A percentile compares a stretch with the other conserved stretches of the same genome.
Conservation (phyloP, 371 early-diverging fungal genomes). For the Mortierella sp. region DNA sequence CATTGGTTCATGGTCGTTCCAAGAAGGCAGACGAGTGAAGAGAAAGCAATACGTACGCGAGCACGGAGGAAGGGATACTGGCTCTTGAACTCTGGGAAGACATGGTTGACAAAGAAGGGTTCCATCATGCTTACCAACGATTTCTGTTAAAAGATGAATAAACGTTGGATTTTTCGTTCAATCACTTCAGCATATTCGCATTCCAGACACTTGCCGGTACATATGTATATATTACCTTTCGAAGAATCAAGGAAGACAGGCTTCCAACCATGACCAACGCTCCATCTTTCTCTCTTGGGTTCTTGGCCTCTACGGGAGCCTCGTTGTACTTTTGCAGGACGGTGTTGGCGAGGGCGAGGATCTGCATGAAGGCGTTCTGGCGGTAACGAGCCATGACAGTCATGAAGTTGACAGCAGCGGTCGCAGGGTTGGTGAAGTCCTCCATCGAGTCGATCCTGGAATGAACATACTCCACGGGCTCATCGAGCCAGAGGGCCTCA, state of each 20-base stretch:
- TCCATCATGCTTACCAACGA: slow-evolving; percentile 69
- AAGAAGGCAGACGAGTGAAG: background rate
- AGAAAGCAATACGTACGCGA: slow-evolving; percentile 58
- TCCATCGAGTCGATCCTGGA: slow-evolving; percentile 77
- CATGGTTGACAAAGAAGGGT: slow-evolving; percentile 81
- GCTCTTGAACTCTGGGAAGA: slow-evolving; percentile 92
- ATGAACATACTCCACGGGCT: slow-evolving; percentile 92
- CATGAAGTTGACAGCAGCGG: slow-evolving; percentile 79
- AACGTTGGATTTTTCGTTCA: slow-evolving; percentile 20
- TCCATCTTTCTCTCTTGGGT: slow-evolving; percentile 89
- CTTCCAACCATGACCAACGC: slow-evolving; percentile 86
- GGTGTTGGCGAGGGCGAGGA: slow-evolving; percentile 79
- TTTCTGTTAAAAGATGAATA: slow-evolving; percentile 22
- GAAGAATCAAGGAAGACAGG: slow-evolving; percentile 69
- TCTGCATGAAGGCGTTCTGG: slow-evolving; percentile 78
- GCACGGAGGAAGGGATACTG: slow-evolving; percentile 86
- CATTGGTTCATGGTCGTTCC: background rate
- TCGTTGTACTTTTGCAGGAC: slow-evolving; percentile 72
- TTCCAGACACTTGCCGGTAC: slow-evolving; percentile 61
- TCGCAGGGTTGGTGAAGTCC: slow-evolving; percentile 79
- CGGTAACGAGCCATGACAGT: slow-evolving; percentile 81
- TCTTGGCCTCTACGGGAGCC: slow-evolving; percentile 72
- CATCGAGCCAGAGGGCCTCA: slow-evolving; percentile 88
- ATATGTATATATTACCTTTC: no score
- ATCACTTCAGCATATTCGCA: no score